phyloP scores from a whole-genome alignment of 805 yeast species.

The Starmerella bombi region DNA sequence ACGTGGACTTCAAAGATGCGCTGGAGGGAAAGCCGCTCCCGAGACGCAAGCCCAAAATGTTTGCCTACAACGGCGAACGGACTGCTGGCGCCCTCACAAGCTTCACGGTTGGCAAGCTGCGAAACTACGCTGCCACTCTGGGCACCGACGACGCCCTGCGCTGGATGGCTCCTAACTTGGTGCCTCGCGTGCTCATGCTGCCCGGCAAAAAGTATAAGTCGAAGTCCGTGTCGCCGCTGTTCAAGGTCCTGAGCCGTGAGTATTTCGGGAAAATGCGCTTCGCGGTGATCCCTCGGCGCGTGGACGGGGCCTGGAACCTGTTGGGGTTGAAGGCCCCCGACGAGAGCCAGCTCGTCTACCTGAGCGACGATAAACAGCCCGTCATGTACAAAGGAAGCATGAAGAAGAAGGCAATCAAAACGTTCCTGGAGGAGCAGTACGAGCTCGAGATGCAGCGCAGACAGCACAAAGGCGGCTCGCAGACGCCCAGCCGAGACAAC shows the following conservation, averaged over 20 bases:
- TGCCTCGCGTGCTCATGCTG: slow-evolving; percentile 24
- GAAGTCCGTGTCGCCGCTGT: slow-evolving; percentile 23
- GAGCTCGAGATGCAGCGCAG: slow-evolving; percentile 20
- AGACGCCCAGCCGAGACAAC: slow-evolving; percentile 9
- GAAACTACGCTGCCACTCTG: slow-evolving; percentile 24
- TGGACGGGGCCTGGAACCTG: slow-evolving; percentile 21
- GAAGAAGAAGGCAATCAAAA: slow-evolving; percentile 19
- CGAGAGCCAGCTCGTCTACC: slow-evolving; percentile 21
- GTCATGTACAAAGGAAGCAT: slow-evolving; percentile 24
- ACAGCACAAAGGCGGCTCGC: slow-evolving; percentile 3
- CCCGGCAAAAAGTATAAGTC: slow-evolving; percentile 22
- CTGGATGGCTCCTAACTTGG: slow-evolving; percentile 21
- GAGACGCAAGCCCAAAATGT: slow-evolving; percentile 21
- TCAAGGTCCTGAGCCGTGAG: slow-evolving; percentile 25
- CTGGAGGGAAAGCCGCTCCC: slow-evolving; percentile 20
- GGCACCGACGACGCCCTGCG: slow-evolving; percentile 16
- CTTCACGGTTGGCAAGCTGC: slow-evolving; percentile 22
- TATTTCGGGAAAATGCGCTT: slow-evolving; percentile 24
- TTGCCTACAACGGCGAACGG: slow-evolving; percentile 26
- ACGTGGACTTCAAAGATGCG: slow-evolving; percentile 20
- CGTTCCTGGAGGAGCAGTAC: slow-evolving; percentile 23
- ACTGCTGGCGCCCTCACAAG: slow-evolving; percentile 21
- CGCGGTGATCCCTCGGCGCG: slow-evolving; percentile 22
- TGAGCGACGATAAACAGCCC: slow-evolving; percentile 20
- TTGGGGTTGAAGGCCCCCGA: slow-evolving; percentile 19